Conservation (phyloP, 768 basidiomycete genomes). For the Rickenella mellea region DNA sequence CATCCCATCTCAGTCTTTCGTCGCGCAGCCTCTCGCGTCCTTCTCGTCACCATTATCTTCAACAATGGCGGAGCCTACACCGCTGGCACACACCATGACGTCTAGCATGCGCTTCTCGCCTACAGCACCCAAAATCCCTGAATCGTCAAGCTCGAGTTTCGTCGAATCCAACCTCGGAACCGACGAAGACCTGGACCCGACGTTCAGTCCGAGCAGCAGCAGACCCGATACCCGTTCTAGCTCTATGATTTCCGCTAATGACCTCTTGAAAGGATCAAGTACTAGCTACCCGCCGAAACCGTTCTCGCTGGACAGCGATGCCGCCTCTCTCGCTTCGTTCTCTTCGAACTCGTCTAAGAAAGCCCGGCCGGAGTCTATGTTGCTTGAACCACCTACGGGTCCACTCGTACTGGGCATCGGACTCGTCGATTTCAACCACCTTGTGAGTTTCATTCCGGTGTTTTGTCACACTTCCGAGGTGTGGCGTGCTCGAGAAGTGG, state of each 20-base stretch:
- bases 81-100: no score
- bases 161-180: not conserved
- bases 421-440: constrained; percentile 91
- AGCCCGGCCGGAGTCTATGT: constrained; percentile 68
- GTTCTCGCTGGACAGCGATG: constrained; percentile 36
- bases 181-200: not conserved
- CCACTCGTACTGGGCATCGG: constrained; percentile 79
- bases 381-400: constrained; percentile 49
- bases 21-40: not conserved
- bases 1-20: constrained; percentile 1
- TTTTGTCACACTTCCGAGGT: constrained; percentile 2
- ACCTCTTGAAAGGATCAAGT: not conserved
- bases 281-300: constrained; percentile 53
- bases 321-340: constrained; percentile 51
- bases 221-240: not conserved
- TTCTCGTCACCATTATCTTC: not conserved
- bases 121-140: no score
- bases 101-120: no score
- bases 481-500: no score
- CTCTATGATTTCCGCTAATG: not conserved
- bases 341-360: constrained; percentile 51
- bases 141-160: no score
- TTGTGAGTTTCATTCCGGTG: constrained; percentile 39
- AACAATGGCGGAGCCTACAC: no score
- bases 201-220: not conserved